phyloP scores from a whole-genome alignment of 2,329 filamentous ascomycete species.

The Cytospora leucostoma region DNA sequence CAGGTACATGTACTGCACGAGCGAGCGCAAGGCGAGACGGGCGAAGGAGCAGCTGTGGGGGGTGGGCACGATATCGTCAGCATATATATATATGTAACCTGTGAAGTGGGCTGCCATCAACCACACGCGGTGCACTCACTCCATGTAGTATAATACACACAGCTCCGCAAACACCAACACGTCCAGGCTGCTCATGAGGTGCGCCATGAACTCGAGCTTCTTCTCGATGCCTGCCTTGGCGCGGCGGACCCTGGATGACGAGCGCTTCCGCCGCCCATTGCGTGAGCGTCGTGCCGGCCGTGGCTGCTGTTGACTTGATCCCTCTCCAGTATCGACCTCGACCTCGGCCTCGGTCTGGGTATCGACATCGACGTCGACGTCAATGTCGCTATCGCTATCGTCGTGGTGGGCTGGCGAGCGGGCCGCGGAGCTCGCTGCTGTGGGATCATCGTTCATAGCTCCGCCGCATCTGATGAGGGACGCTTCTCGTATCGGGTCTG shows the following conservation, averaged over 20 bases:
- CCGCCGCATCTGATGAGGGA: slow-evolving; percentile 41
- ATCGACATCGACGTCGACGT: slow-evolving; percentile 12
- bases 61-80: slow-evolving; percentile 27
- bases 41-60: slow-evolving; percentile 62
- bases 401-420: slow-evolving; percentile 30
- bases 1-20: slow-evolving; percentile 64
- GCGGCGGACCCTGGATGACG: slow-evolving; percentile 27
- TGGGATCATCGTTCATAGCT: slow-evolving; percentile 50
- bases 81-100: not conserved
- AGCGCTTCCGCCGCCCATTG: slow-evolving; percentile 24
- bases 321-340: slow-evolving; percentile 11
- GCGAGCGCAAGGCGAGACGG: slow-evolving; percentile 59
- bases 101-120: not conserved
- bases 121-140: slow-evolving; percentile 53
- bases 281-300: slow-evolving; percentile 11
- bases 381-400: slow-evolving; percentile 8
- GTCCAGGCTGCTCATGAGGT: slow-evolving; percentile 63
- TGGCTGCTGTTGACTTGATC: slow-evolving; percentile 17
- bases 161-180: slow-evolving; percentile 65
- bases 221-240: slow-evolving; percentile 45
- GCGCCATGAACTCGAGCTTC: slow-evolving; percentile 62
- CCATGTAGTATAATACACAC: slow-evolving; percentile 69
- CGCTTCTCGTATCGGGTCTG: slow-evolving; percentile 27
- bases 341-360: slow-evolving; percentile 7
- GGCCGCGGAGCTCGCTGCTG: slow-evolving; percentile 44